These are phyloP conservation scores for Akanthomyces dipterigenus DNA, from an alignment of 2,329 filamentous ascomycete genomes.

Conservation along the genomic window DNA sequence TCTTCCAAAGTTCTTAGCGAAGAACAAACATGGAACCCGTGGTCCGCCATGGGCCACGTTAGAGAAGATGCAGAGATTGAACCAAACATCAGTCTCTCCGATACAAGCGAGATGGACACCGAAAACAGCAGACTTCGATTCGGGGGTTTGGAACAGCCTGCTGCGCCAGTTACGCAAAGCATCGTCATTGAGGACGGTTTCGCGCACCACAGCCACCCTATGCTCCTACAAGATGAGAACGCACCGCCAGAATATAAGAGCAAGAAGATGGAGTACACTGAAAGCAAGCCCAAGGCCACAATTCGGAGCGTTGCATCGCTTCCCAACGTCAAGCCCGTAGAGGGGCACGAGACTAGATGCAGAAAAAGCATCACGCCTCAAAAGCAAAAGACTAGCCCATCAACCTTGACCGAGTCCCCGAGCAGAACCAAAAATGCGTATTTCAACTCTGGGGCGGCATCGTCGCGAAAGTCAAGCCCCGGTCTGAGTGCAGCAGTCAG, in stretches of 20 bases:
- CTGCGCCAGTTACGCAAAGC: background rate
- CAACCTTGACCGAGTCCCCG: conserved; percentile 7
- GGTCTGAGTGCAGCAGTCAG: conserved; percentile 16
- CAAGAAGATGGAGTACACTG: background rate
- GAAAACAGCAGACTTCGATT: background rate
- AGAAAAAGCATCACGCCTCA: background rate
- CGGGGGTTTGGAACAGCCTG: background rate
- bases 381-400: conserved; percentile 9
- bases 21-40: conserved; percentile 8
- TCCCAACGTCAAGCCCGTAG: conserved; percentile 14
- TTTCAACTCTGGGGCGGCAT: conserved; percentile 14
- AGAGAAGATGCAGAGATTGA: conserved; percentile 46
- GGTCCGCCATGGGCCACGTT: conserved; percentile 31
- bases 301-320: conserved; percentile 21
- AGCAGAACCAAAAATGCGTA: conserved; percentile 12
- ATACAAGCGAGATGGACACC: background rate
- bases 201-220: background rate
- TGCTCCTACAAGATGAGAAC: background rate
- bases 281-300: background rate
- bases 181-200: conserved; percentile 6
- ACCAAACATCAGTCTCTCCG: conserved; percentile 16
- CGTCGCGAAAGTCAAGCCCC: conserved; percentile 25
- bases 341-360: background rate
- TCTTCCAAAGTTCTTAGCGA: conserved; percentile 7
- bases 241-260: background rate